A percentile compares a stretch with the other conserved stretches of the same genome.
phyloP scores from a whole-genome alignment of 1,284 basidiomycete genomes.

The Puccinia brachypodii region DNA sequence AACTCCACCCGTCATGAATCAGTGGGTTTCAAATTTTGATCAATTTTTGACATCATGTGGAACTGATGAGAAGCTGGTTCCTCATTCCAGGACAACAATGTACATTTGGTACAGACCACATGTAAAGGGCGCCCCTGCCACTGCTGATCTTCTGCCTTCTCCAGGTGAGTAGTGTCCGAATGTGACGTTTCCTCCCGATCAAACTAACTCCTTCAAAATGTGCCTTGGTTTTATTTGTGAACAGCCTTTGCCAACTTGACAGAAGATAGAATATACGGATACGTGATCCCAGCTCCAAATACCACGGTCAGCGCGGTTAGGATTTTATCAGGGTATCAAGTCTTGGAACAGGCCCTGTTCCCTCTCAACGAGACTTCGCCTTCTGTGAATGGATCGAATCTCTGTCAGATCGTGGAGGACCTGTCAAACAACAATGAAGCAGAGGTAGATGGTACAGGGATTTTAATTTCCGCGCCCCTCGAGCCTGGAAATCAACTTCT shows the following conservation, averaged over 20 bases:
- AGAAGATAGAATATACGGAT: slow-evolving; percentile 45
- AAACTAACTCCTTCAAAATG: background rate
- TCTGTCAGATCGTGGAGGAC: slow-evolving; percentile 38
- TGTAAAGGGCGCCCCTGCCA: slow-evolving; percentile 12
- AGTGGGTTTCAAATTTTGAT: slow-evolving; percentile 6
- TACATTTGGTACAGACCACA: slow-evolving; percentile 47
- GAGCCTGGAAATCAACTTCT: slow-evolving; percentile 36
- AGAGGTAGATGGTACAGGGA: slow-evolving; percentile 37
- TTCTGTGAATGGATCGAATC: background rate
- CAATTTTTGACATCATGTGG: background rate
- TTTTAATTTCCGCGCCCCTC: slow-evolving; percentile 36
- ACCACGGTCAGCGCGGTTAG: slow-evolving; percentile 17
- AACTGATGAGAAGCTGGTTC: background rate
- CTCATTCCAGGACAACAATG: slow-evolving; percentile 34
- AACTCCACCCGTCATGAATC: slow-evolving; percentile 19
- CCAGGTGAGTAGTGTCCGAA: slow-evolving; percentile 30
- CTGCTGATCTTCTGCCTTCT: slow-evolving; percentile 8
- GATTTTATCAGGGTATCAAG: slow-evolving; percentile 39
- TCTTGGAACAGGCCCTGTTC: slow-evolving; percentile 42
- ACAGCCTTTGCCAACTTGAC: slow-evolving; percentile 26
- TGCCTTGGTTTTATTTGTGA: background rate
- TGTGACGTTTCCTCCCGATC: background rate
- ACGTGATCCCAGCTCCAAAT: slow-evolving; percentile 38
- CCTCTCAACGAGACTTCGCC: slow-evolving; percentile 9
- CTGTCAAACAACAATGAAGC: slow-evolving; percentile 29